Percentiles rank a stretch among this genome's conserved stretches.
These are phyloP conservation scores for Blastocystis sp. DNA, from an alignment of 352 stramenopile species.

Conservation along the genomic window DNA sequence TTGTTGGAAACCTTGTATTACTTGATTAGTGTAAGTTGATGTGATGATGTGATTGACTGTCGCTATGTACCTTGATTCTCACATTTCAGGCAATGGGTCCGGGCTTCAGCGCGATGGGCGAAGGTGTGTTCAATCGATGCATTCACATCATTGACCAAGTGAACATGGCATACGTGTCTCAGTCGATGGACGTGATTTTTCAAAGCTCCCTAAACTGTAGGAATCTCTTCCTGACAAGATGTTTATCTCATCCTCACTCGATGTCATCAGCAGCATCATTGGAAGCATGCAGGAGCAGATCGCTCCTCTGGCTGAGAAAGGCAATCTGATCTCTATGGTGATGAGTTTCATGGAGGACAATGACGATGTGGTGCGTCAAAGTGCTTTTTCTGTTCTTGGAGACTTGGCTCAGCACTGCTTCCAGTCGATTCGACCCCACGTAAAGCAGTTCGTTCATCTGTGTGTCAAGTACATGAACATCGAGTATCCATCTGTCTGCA, in stretches of 20 bases:
- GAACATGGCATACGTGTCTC: conserved; percentile 2
- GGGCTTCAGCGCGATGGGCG: neutral
- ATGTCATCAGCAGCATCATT: conserved; percentile 24
- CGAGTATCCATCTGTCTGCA: conserved; percentile 44
- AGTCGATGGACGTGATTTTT: neutral
- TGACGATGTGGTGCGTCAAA: neutral
- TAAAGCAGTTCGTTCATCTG: neutral
- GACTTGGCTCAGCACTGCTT: conserved; percentile 31
- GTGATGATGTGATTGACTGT: neutral
- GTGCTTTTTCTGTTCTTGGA: conserved; percentile 4
- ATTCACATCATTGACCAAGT: conserved; percentile 8
- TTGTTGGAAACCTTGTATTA: conserved; percentile 50
- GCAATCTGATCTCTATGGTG: neutral
- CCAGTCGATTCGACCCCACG: neutral
- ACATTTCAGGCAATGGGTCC: conserved; percentile 20
- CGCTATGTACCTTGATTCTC: neutral
- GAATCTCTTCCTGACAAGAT: conserved; percentile 29
- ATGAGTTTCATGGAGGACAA: conserved; percentile 45
- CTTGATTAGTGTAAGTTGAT: conserved; percentile 22
- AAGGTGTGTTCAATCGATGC: neutral
- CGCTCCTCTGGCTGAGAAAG: neutral
- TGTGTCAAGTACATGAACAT: conserved; percentile 56
- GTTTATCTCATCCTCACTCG: conserved; percentile 9
- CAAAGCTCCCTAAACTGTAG: neutral
- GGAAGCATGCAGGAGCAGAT: neutral